phyloP scores from a whole-genome alignment of 2,329 filamentous ascomycete species.

The Metarhizium humberi region DNA sequence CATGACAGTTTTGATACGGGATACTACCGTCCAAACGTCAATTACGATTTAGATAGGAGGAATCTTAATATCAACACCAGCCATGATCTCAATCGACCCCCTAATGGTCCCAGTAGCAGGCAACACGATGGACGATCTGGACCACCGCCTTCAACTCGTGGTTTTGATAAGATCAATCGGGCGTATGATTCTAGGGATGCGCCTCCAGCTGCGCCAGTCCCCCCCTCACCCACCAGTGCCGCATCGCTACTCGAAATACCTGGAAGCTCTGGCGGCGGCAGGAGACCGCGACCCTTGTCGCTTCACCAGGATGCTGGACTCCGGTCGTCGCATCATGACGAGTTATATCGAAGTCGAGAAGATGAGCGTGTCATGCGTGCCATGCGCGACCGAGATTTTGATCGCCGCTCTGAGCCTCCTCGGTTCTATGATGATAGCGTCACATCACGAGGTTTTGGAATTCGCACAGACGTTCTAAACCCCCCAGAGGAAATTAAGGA shows the following conservation, averaged over 20 bases:
- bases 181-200: slow-evolving; percentile 36
- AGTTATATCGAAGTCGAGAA: slow-evolving; percentile 39
- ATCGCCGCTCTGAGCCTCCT: slow-evolving; percentile 17
- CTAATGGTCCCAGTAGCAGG: slow-evolving; percentile 24
- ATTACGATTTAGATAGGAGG: slow-evolving; percentile 35
- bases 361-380: slow-evolving; percentile 35
- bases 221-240: slow-evolving; percentile 24
- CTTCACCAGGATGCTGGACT: slow-evolving; percentile 42
- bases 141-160: slow-evolving; percentile 60
- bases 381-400: slow-evolving; percentile 29
- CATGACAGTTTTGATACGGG: slow-evolving; percentile 47
- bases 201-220: slow-evolving; percentile 31
- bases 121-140: slow-evolving; percentile 33
- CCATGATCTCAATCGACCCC: slow-evolving; percentile 33
- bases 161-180: slow-evolving; percentile 59
- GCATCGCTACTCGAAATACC: slow-evolving; percentile 9
- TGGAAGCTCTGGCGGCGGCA: slow-evolving; percentile 8
- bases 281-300: slow-evolving; percentile 35
- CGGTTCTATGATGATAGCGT: slow-evolving; percentile 39
- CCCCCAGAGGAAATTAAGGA: slow-evolving; percentile 34
- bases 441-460: slow-evolving; percentile 39
- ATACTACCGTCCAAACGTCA: slow-evolving; percentile 47
- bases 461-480: slow-evolving; percentile 31
- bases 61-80: slow-evolving; percentile 37
- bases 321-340: slow-evolving; percentile 34